Conservation (phyloP, 2,329 filamentous ascomycete species). For the Grosmannia penicillata region DNA sequence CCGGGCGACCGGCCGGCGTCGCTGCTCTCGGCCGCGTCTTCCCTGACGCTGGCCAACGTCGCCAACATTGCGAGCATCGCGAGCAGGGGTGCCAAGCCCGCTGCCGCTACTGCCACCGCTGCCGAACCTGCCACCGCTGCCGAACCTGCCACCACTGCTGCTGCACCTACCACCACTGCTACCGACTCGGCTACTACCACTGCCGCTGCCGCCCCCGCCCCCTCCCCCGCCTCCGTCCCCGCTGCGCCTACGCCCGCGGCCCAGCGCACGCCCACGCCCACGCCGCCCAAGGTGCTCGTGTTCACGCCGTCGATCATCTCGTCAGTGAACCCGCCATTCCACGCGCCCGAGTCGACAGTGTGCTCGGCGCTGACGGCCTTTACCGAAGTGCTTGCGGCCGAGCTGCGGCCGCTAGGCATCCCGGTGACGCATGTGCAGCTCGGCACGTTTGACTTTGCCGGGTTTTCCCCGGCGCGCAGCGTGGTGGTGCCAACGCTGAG, state of each 20-base stretch:
- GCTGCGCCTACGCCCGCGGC: conserved; percentile 19
- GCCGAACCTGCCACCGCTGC: conserved; percentile 22
- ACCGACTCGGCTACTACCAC: neutral
- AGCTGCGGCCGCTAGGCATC: conserved; percentile 62
- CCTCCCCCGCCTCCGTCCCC: neutral
- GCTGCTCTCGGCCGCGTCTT: conserved; percentile 4
- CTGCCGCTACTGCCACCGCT: conserved; percentile 13
- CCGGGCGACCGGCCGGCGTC: conserved; percentile 9
- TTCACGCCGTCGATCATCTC: conserved; percentile 70
- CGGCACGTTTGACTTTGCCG: conserved; percentile 74
- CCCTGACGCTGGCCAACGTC: conserved; percentile 3
- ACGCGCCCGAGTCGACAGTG: conserved; percentile 75
- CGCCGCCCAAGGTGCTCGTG: conserved; percentile 52
- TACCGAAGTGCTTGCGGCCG: conserved; percentile 62
- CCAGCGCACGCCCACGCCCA: neutral
- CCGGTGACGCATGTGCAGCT: conserved; percentile 79
- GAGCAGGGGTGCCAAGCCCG: neutral
- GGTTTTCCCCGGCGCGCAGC: conserved; percentile 35
- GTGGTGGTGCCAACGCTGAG: conserved; percentile 7
- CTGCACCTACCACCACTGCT: conserved; percentile 7
- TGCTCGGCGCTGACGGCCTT: conserved; percentile 79
- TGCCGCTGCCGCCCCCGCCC: conserved; percentile 16
- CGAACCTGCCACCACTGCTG: conserved; percentile 13
- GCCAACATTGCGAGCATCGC: neutral
- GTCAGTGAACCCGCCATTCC: conserved; percentile 65